Evolutionary conservation across 1,139 yeast species (phyloP), one percentile per base, ranked within the genome.

Genomic region (Debaryomyces coudertii): DNA sequence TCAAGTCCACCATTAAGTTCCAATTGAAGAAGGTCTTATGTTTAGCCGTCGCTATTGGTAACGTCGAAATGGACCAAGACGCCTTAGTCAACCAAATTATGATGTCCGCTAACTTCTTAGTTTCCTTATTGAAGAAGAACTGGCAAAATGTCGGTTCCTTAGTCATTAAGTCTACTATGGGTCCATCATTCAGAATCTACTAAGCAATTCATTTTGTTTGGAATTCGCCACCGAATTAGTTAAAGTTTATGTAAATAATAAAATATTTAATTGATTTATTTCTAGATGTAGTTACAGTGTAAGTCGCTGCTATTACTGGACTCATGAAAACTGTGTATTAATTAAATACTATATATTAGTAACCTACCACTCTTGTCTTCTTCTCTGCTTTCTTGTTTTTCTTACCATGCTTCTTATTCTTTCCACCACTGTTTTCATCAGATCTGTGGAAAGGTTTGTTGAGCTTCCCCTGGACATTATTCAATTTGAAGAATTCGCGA

Each of bases 91-190:
- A 93, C 86, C 99, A 95, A 80, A 90, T 95, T 82, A 85, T 95
- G 90, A 85, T 95, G 93, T 85, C 99, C 67, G 85, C 96, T 68
- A 95, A 95, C 97, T 95, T 95, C 85, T 89, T 95, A 79, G 99
- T 95, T 65, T 95, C 99, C 66, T 83, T 95, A 79, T 87, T 95
- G 79, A 95, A 95, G 96, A 95, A 95, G 95, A 92, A 93, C 96
- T 93, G 99, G 99, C 99, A 95, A 86, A 95, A 95, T 81, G 97
- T 95, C 74, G 98, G 99, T 70, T 93, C 99, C 71, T 83, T 95
- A 79, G 97, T 92, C 75, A 87, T 95, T 82, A 95, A 95, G 85
- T 90, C 97, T 58, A 84, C 98, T 79, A 95, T 95, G 99, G 99
- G 99, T 80, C 98, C 98, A 77, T 88, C 98, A 73, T 90, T 87